Base-by-base conservation (phyloP, 1,284 basidiomycete genomes). In the Trametes polyzona region DNA sequence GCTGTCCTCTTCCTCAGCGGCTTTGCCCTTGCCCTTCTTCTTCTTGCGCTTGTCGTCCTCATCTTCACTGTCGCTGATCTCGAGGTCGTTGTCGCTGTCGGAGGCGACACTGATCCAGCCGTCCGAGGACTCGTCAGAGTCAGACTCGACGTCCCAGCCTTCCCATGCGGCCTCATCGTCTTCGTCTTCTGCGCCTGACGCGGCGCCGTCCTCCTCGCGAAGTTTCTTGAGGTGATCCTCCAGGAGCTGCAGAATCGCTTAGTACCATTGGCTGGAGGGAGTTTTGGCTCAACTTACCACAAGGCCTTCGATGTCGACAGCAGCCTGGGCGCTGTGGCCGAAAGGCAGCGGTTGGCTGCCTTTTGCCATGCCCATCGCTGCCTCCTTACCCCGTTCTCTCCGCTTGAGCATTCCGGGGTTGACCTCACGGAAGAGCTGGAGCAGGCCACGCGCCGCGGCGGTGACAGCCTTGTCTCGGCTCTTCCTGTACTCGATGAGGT, bases 381-480 rank as follows among this genome's bases (percentile, higher is more conserved):
- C 93, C 30, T 91, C 87, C 79, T 96, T 96, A 35, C 93, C 93
- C 65, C 96, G 78, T 71, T 99, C 96, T 55, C 93, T 80, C 58
- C 88, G 83, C 75, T 93, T 95, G 66, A 99, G 79, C 85, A 99
- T 84, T 2, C 86, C 88, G 0, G 97, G 97, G 73, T 98, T 98
- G 59, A 98, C 93, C 67, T 98, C 96, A 32, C 97, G 82, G 77
- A 95, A 99, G n/a, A 99, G 78, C 68, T 92, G 91, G 54, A 99
- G 76, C 51, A 99, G 72, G 35, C 95, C 93, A 35, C 97, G 80
- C 1, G 94, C 87, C 29, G 93, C 96, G 11, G 93, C 87, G 11
- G 90, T 89, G 21, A 98, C 95, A 4, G 92, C 86, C 77, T 99
- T 99, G 74, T 98, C 96, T 65, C 90, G 88, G 65, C 93, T 96